Conservation (phyloP, 192 early-diverging fungal genomes). For the Coemansia nantahalensis region DNA sequence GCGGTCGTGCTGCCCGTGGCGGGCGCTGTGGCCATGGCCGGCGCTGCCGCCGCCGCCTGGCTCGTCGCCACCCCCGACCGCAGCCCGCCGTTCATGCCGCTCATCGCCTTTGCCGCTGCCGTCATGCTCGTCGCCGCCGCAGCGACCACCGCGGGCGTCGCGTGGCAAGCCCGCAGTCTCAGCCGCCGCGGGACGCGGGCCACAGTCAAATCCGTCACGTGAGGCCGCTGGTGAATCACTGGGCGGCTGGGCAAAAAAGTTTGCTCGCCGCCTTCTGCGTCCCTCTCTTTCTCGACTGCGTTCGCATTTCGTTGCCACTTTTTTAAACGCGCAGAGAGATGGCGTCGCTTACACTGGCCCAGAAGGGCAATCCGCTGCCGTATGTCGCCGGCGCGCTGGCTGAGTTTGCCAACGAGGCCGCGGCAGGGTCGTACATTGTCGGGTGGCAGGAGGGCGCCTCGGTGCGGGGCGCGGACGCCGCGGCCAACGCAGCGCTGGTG, state of each 20-base stretch:
- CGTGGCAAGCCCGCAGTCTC: no score
- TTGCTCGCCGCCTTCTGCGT: no score
- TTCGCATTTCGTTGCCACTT: no score
- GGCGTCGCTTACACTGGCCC: slow-evolving; percentile 57
- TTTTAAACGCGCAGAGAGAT: no score
- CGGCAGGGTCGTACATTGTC: slow-evolving; percentile 29
- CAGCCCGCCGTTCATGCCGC: background rate
- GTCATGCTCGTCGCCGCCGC: slow-evolving; percentile 3
- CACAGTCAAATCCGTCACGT: no score
- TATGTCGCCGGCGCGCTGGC: slow-evolving; percentile 56
- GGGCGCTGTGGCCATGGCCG: background rate
- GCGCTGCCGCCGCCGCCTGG: slow-evolving; percentile 2
- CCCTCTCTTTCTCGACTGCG: no score
- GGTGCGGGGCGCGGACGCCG: slow-evolving; percentile 37
- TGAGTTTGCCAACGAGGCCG: slow-evolving; percentile 47
- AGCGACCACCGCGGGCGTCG: slow-evolving; percentile 1
- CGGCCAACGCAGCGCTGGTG: slow-evolving; percentile 37
- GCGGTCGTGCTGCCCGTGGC: background rate
- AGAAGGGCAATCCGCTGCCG: slow-evolving; percentile 56
- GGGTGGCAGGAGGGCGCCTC: slow-evolving; percentile 54
- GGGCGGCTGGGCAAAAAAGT: no score
- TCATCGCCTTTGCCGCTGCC: slow-evolving; percentile 8
- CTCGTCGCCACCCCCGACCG: background rate
- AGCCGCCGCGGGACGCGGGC: no score
- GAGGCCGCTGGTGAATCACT: no score